Conservation (phyloP, 352 stramenopile genomes). For the Phytophthora meadii region DNA sequence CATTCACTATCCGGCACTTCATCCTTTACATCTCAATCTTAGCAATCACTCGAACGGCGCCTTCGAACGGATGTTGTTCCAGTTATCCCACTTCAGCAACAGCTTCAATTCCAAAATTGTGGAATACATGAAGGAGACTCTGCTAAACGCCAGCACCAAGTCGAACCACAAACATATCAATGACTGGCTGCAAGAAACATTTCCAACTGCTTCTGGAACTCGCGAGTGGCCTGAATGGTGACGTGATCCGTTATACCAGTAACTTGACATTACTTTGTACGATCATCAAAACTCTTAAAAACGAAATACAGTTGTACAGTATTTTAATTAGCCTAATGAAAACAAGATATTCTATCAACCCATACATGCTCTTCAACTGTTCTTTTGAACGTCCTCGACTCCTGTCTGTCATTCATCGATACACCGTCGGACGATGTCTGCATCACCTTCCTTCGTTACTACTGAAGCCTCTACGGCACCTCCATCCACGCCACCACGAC, state of each 20-base stretch:
- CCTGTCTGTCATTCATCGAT: slow-evolving; percentile 3
- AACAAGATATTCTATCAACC: background rate
- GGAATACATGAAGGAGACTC: slow-evolving; percentile 1
- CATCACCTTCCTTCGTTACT: slow-evolving; percentile 3
- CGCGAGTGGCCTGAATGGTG: slow-evolving; percentile 9
- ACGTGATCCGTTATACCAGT: background rate
- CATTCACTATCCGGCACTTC: background rate
- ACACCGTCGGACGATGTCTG: slow-evolving; percentile 10
- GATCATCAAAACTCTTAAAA: slow-evolving; percentile 12
- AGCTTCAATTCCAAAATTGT: slow-evolving; percentile 1
- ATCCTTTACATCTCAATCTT: slow-evolving; percentile 4
- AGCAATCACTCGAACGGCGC: slow-evolving; percentile 1
- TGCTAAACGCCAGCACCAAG: slow-evolving; percentile 21
- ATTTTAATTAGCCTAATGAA: background rate
- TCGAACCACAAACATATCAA: slow-evolving; percentile 19
- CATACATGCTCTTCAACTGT: slow-evolving; percentile 5
- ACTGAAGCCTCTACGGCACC: background rate
- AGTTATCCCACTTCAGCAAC: slow-evolving; percentile 17
- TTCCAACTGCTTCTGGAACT: background rate
- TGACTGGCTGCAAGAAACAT: slow-evolving; percentile 13
- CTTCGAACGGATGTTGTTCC: slow-evolving; percentile 23
- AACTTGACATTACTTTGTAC: background rate
- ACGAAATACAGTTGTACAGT: background rate
- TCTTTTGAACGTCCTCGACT: slow-evolving; percentile 2
- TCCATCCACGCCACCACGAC: slow-evolving; percentile 13